Evolutionary conservation across 768 basidiomycete species (phyloP), one percentile per base, ranked within the genome.

Genomic region (Scleroderma bovista): DNA sequence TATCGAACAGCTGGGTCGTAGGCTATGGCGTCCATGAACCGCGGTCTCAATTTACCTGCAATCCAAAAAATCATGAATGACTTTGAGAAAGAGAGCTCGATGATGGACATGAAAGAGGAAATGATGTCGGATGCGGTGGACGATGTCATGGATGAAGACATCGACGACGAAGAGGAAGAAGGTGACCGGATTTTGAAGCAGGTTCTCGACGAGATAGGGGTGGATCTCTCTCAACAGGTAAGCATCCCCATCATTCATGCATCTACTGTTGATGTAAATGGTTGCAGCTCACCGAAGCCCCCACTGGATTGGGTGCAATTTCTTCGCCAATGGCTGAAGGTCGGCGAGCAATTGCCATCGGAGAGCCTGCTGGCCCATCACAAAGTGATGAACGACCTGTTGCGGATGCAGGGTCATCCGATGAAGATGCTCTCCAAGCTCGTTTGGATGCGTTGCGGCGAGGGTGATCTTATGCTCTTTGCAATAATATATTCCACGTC

Each of bases 91-190:
- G 96, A 99, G 71, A 95, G 88, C 58, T 83, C 92, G 5, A 92
- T 86, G 71, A 99, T 99, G 96, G 96, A 99, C 70, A 98, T 99
- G 96, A 99, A 97, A 68, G 96, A 97, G 70, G 95, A 96, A 67
- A 97, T 98, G 90, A 99, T 97, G 96, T 91, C 89, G 19, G 96
- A 98, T 53, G 88, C 93, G 13, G 88, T 98, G 15, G 96, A 98
- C 69, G 95, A 97, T 59, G 94, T 88, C 44, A 95, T 97, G 87
- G 91, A 94, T 55, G 86, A 88, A 29, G 93, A 93, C 13, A 70
- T 69, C 26, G 94, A 94, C 60, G 95, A 95, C 45, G 95, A 98
- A 68, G 96, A 97, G 58, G 88, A 87, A 54, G 96, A 97, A 62
- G 84, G 93, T 13, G 94, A 98, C 64, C 88, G 89, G 74, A 94